Evolutionary conservation across 768 basidiomycete species (phyloP).

Genomic region (Leucocoprinus sp.): DNA sequence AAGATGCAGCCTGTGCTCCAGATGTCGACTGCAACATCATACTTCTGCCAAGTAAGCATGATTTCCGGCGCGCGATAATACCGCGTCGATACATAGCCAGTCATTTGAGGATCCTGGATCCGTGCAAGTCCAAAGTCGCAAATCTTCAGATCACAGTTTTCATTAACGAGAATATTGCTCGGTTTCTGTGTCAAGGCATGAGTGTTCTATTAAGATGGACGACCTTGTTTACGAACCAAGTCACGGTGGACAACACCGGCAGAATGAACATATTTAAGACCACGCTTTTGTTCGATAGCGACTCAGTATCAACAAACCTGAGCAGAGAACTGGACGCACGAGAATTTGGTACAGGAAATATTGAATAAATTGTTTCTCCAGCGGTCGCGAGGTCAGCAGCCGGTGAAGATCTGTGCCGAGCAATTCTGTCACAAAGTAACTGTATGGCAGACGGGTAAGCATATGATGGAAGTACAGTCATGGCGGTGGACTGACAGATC

Average conservation of each 20-base stretch:
- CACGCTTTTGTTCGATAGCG: constrained; percentile 48
- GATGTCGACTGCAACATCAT: constrained; percentile 98
- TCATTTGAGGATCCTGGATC: constrained; percentile 99
- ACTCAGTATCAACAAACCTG: constrained; percentile 3
- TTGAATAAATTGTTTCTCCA: constrained; percentile 99
- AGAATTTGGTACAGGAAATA: constrained; percentile 99
- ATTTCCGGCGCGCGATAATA: constrained; percentile 99
- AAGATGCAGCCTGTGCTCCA: constrained; percentile 99
- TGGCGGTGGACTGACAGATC: constrained; percentile 61
- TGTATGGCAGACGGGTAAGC: constrained; percentile 23
- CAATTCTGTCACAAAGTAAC: constrained; percentile 98
- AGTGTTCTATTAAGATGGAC: constrained; percentile 6
- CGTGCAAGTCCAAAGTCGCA: constrained; percentile 98
- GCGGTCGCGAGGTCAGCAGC: constrained; percentile 87
- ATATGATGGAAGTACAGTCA: not conserved
- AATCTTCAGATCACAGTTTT: constrained; percentile 99
- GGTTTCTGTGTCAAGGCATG: constrained; percentile 62
- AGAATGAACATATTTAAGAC: constrained; percentile 98
- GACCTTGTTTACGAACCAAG: constrained; percentile 45
- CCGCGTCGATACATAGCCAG: constrained; percentile 96
- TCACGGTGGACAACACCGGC: constrained; percentile 98
- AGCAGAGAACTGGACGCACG: constrained; percentile 34
- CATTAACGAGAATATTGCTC: constrained; percentile 98
- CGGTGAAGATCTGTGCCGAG: constrained; percentile 98
- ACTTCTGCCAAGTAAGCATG: constrained; percentile 99